Evolutionary conservation across 441 rosid species (phyloP), one percentile per base, ranked within the genome.

Genomic region (Omphalea diandra): DNA sequence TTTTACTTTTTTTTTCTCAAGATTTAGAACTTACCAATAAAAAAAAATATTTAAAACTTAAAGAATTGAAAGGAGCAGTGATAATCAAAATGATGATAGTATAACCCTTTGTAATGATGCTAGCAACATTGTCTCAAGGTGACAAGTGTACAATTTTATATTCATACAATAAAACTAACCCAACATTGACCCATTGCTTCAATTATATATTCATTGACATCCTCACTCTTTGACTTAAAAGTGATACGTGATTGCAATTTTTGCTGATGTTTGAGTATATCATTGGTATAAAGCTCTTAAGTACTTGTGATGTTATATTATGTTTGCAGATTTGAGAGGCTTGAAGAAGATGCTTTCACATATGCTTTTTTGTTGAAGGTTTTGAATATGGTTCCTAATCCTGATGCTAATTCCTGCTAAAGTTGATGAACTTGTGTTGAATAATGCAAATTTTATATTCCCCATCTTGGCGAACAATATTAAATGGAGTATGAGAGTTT

Each of bases 251-350:
- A 24, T 36, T 36, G 58, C 69, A 66, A 52, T 35, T 66, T n/a
- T 14, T 63, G 33, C 67, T 43, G n/a, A 3, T 3, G 10, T 43
- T 14, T 9, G 31, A 26, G 18, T 20, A 20, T 35, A 20, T 10
- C 20, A 20, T 59, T 35, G 29, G 20, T 35, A 36, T 59, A 38
- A 17, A 35, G 7, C 12, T 35, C 35, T 7, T 4, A n/a, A 14
- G 15, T 29, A 31, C 27, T 68, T 54, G 22, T 29, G n/a, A n/a
- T n/a, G 69, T 12, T 20, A 7, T 35, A 5, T 61, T 31, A 33
- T 43, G 27, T 65, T 46, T 83, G 86, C 86, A 94, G 97, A 81
- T 94, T 94, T 72, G 97, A 91, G 90, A 91, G 79, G 87, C 98
- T 94, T 63, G 84, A 82, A 70, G 97, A 90, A 78, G 88, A 85